Evolutionary conservation across 192 early-diverging fungal species (phyloP).

Genomic region (Podila horticola): DNA sequence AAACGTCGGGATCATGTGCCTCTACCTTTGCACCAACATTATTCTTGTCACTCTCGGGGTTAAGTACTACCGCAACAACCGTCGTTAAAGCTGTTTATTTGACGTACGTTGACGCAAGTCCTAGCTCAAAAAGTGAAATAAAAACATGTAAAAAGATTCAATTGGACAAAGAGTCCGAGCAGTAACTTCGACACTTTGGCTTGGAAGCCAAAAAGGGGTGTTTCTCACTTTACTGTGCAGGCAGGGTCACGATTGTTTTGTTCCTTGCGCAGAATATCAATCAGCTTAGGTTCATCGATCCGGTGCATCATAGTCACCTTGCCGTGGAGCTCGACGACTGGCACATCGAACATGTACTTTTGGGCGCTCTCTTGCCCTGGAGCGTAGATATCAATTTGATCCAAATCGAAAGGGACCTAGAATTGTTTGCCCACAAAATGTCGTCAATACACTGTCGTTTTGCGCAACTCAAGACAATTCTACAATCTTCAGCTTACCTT

Average conservation of each 20-base stretch:
- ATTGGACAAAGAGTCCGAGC: too few species aligned
- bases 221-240: not conserved
- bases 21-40: constrained; percentile 37
- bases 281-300: constrained; percentile 54
- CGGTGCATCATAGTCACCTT: constrained; percentile 57
- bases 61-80: not conserved
- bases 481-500: constrained; percentile 38
- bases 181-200: too few species aligned
- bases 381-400: constrained; percentile 49
- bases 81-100: not conserved
- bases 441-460: not conserved
- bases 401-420: constrained; percentile 41
- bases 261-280: constrained; percentile 35
- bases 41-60: not conserved
- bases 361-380: constrained; percentile 42
- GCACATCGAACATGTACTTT: constrained; percentile 67
- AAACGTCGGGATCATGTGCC: constrained; percentile 70
- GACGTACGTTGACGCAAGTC: not conserved
- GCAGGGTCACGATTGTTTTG: not conserved
- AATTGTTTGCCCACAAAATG: not conserved
- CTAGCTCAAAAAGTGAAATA: too few species aligned
- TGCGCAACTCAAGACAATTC: not conserved
- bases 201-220: not conserved
- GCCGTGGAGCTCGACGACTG: constrained; percentile 61
- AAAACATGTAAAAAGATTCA: too few species aligned